Evolutionary conservation across 2,329 filamentous ascomycete species (phyloP).

Genomic region (Claviceps sp.): DNA sequence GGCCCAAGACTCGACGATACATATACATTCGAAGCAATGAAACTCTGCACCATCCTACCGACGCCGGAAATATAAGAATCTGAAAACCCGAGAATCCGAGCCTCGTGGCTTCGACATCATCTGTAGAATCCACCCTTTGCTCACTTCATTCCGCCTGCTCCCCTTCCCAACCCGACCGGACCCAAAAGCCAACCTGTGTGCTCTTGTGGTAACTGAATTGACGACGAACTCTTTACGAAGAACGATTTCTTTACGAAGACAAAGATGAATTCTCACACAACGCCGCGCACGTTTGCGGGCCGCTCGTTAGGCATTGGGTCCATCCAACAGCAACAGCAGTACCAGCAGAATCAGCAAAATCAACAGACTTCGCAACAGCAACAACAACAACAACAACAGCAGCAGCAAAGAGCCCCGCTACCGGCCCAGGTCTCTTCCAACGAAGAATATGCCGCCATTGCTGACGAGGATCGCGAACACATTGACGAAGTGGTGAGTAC

Average conservation of each 20-base stretch:
- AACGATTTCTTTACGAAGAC: background rate
- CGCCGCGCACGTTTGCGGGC: slow-evolving; percentile 23
- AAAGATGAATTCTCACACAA: slow-evolving; percentile 24
- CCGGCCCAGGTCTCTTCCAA: slow-evolving; percentile 22
- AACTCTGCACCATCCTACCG: background rate
- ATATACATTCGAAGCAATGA: background rate
- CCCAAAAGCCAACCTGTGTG: background rate
- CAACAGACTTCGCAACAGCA: slow-evolving; percentile 12
- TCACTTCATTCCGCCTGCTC: background rate
- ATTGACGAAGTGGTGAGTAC: slow-evolving; percentile 77
- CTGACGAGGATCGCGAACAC: slow-evolving; percentile 83
- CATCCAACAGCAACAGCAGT: slow-evolving; percentile 19
- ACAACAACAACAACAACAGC: slow-evolving; percentile 13
- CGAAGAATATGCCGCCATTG: slow-evolving; percentile 36
- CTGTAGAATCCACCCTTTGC: background rate
- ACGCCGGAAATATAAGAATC: background rate
- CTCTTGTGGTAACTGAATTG: background rate
- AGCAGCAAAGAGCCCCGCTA: slow-evolving; percentile 15
- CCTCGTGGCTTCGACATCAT: background rate
- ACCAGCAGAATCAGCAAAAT: slow-evolving; percentile 18
- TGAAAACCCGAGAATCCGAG: background rate
- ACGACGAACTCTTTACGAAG: background rate
- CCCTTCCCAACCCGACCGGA: background rate
- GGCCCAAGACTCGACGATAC: background rate
- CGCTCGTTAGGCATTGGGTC: slow-evolving; percentile 21